Evolutionary conservation across 768 basidiomycete genomes (phyloP).

Genomic region (Kwoniella botswanensis): DNA sequence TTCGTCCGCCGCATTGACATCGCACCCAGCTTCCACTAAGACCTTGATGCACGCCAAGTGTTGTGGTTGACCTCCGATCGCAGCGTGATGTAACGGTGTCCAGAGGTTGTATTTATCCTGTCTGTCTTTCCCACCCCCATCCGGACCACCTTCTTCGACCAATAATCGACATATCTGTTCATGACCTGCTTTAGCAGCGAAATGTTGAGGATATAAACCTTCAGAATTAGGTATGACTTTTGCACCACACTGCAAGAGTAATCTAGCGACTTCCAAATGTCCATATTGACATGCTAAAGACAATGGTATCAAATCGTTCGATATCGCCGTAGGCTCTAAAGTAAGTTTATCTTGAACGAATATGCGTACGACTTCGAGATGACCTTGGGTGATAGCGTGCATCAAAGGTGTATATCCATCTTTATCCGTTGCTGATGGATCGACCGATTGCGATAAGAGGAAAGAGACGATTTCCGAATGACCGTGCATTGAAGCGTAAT

Average conservation of each 20-base stretch:
- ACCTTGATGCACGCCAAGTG: constrained; percentile 73
- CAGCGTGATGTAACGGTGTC: constrained; percentile 96
- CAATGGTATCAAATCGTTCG: constrained; percentile 77
- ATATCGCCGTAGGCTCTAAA: constrained; percentile 66
- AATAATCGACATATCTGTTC: constrained; percentile 79
- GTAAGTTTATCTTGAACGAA: constrained; percentile 69
- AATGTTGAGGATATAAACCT: constrained; percentile 95
- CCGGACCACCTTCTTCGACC: constrained; percentile 63
- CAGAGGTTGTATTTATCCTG: constrained; percentile 97
- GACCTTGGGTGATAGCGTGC: constrained; percentile 87
- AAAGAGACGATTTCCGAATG: constrained; percentile 75
- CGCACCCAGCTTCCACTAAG: constrained; percentile 78
- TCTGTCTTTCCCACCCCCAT: constrained; percentile 71
- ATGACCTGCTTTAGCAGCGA: constrained; percentile 92
- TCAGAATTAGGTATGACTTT: constrained; percentile 83
- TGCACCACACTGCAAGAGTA: constrained; percentile 79
- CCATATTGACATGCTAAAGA: constrained; percentile 90
- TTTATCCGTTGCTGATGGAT: constrained; percentile 74
- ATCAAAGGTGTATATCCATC: constrained; percentile 94
- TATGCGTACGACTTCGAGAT: constrained; percentile 79
- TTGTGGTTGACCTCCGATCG: constrained; percentile 69
- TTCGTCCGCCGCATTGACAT: constrained; percentile 80
- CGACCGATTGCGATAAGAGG: constrained; percentile 69
- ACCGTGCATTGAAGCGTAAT: constrained; percentile 95
- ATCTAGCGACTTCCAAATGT: constrained; percentile 76